A percentile compares a stretch with the other conserved stretches of the same genome.
Evolutionary conservation across 345 rosid species (phyloP).

Genomic region (Limnanthes douglasii): DNA sequence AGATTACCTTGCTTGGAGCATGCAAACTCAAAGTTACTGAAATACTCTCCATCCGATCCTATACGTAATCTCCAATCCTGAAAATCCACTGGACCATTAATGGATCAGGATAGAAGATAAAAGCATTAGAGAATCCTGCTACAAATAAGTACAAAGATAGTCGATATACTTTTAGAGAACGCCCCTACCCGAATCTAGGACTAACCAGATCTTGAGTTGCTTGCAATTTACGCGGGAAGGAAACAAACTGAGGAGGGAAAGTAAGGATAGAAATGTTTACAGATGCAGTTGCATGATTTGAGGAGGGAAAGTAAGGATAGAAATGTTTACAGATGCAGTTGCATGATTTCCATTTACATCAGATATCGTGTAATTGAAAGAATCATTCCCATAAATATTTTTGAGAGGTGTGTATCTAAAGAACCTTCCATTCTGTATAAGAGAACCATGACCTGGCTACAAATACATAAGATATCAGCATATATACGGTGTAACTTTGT

Average conservation of each 20-base stretch:
- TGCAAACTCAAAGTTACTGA: constrained; percentile 47
- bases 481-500: no score
- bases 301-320: no score
- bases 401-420: constrained; percentile 75
- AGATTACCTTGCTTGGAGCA: constrained; percentile 50
- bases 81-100: constrained; percentile 44
- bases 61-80: constrained; percentile 57
- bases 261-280: constrained; percentile 46
- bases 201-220: constrained; percentile 67
- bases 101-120: background rate
- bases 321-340: no score
- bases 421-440: constrained; percentile 42
- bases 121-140: background rate
- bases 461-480: no score
- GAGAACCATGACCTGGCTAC: constrained; percentile 78
- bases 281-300: no score
- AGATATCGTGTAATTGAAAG: constrained; percentile 44
- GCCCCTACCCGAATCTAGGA: constrained; percentile 73
- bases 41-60: constrained; percentile 50
- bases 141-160: no score
- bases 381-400: constrained; percentile 59
- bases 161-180: no score
- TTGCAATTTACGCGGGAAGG: constrained; percentile 42
- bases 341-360: constrained; percentile 59
- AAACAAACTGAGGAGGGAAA: constrained; percentile 72